Conservation (phyloP, 208 protist species). For the Angomonas ambiguus region DNA sequence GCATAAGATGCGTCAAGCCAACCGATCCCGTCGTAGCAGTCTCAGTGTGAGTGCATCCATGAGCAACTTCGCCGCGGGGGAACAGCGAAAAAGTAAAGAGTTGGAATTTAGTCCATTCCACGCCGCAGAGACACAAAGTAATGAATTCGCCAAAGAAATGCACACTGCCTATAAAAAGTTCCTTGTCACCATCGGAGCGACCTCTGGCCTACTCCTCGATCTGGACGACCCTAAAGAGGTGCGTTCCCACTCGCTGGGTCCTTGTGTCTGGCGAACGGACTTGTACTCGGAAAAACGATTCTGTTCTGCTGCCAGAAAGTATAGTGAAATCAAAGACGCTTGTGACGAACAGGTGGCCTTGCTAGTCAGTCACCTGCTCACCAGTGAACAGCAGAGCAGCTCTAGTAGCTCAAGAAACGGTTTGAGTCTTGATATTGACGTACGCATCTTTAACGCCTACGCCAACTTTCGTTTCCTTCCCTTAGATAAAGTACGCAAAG, state of each 20-base stretch:
- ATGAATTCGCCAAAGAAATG: conserved; percentile 11
- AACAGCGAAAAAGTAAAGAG: conserved; percentile 8
- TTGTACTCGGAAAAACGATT: conserved; percentile 32
- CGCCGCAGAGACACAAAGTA: conserved; percentile 1
- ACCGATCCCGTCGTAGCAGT: conserved; percentile 3
- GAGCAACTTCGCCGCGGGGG: conserved; percentile 14
- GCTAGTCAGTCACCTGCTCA: conserved; percentile 57
- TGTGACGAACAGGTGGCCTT: conserved; percentile 71
- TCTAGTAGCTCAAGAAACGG: background rate
- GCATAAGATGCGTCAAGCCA: conserved; percentile 6
- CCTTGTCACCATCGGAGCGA: conserved; percentile 6
- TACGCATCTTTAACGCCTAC: conserved; percentile 58
- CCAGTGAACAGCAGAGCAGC: conserved; percentile 40
- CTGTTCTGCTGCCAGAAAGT: conserved; percentile 31
- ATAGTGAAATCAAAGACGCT: conserved; percentile 29
- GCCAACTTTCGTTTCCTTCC: conserved; percentile 65
- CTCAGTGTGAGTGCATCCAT: conserved; percentile 12
- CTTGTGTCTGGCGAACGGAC: conserved; percentile 46
- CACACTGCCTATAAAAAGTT: conserved; percentile 7
- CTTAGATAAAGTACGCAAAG: conserved; percentile 57
- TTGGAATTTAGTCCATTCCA: background rate
- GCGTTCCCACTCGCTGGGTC: background rate
- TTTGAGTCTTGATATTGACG: conserved; percentile 12
- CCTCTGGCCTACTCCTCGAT: background rate
- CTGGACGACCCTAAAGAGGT: background rate